Evolutionary conservation across 2,329 filamentous ascomycete genomes (phyloP).

Genomic region (Dactylellina drechsleri): DNA sequence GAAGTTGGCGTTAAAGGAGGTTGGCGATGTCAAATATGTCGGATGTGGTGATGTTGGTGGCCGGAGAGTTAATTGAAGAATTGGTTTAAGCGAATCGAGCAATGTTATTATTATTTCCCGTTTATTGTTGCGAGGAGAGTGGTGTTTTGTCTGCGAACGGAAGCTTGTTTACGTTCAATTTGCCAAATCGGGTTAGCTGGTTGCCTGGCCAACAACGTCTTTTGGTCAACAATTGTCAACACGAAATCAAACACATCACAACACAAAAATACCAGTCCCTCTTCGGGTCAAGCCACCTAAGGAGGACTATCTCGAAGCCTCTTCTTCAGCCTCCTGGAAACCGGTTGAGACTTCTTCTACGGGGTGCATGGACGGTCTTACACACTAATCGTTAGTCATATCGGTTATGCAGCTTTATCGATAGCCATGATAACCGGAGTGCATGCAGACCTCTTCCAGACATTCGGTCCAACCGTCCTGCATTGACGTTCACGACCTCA

Average conservation of each 20-base stretch:
- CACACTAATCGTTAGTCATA: no score
- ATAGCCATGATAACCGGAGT: no score
- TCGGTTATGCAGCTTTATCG: no score
- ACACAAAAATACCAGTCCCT: conserved; percentile 6
- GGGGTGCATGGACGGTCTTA: not conserved
- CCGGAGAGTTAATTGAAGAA: conserved; percentile 23
- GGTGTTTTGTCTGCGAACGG: conserved; percentile 22
- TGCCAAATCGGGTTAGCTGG: not conserved
- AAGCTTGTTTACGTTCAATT: conserved; percentile 13
- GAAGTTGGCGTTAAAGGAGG: conserved; percentile 11
- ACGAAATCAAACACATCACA: conserved; percentile 28
- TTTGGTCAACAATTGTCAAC: conserved; percentile 16
- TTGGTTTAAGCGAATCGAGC: conserved; percentile 34
- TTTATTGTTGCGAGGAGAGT: conserved; percentile 13
- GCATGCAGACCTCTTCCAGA: no score
- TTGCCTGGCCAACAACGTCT: conserved; percentile 20
- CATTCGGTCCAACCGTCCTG: no score
- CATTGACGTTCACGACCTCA: no score
- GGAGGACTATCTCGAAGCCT: not conserved
- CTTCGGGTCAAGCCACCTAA: not conserved
- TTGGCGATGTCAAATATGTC: conserved; percentile 15
- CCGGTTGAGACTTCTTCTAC: not conserved
- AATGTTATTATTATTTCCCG: conserved; percentile 33
- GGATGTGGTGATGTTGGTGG: conserved; percentile 1
- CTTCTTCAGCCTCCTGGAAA: not conserved